Evolutionary conservation across 2,329 filamentous ascomycete genomes (phyloP), one percentile per base, ranked within the genome.

Genomic region (Claviceps arundinis): DNA sequence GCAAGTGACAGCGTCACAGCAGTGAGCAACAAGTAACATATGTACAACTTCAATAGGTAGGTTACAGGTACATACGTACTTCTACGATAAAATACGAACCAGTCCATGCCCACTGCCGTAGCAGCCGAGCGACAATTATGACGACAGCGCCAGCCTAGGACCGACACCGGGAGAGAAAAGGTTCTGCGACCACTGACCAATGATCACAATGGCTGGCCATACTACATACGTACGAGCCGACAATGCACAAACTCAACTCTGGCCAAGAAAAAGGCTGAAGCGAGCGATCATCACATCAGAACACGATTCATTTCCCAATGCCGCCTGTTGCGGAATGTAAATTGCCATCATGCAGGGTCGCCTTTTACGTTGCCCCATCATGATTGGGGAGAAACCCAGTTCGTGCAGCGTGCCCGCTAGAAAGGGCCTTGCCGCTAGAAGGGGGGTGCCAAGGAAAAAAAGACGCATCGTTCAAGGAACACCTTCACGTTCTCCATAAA

Each of bases 301-400:
- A 45, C 43, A 45, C 43, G 43, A 45, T 17, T 45, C 43, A 45
- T 45, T 45, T 45, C 43, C 5, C 5, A 30, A 17, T 43, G 24
- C 42, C 43, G 43, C 24, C 16, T 30, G n/a, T n/a, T 30, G 43
- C 43, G 30, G 30, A 11, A 34, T 34, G 30, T 11, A n/a, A 24
- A 45, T 45, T 45, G 43, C 48, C 45, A 38, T 45, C 37, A 52
- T 52, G 50, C 50, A 48, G 50, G 50, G 48, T 45, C 50, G 38
- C 17, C 46, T 52, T 22, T 22, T n/a, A 13, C 24, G 30, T 11
- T 34, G 30, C 30, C 30, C 30, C 30, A 34, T 34, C 43, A 41
- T 42, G 38, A 8, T 38, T 38, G 22, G 30, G 22, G 30, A 38
- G 16, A 40, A 34, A 26, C 50, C 47, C 46, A 45, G 51, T 52